Evolutionary conservation across 305 asterid species (phyloP).

Genomic region (Fraxinus angustifolia): DNA sequence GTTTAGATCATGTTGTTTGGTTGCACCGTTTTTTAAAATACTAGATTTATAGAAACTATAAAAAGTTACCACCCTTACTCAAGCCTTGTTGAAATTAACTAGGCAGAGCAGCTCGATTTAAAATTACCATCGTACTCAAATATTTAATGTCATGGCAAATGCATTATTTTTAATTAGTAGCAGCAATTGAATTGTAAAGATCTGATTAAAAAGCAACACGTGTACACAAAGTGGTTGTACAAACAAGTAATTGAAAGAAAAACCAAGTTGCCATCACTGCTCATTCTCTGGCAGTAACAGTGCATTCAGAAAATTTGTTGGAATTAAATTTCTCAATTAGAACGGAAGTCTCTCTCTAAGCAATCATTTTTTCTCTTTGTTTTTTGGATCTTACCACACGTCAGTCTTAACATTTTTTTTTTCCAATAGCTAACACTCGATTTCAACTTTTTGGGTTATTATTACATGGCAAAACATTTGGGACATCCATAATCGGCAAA

Average conservation of each 20-base stretch:
- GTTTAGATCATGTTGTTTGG: conserved; percentile 9
- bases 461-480: not conserved
- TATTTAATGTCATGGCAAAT: conserved; percentile 3
- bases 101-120: not conserved
- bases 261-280: not conserved
- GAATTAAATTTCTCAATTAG: conserved; percentile 6
- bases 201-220: not conserved
- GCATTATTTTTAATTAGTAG: not conserved
- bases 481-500: not conserved
- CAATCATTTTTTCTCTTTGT: not conserved
- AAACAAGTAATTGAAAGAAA: not conserved
- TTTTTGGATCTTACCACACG: not conserved
- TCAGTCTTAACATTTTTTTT: not conserved
- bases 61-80: not conserved
- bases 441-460: conserved; percentile 1
- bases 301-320: not conserved
- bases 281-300: conserved; percentile 14
- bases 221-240: not conserved
- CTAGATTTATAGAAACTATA: not conserved
- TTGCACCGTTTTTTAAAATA: not conserved
- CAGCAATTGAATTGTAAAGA: not conserved
- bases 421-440: not conserved
- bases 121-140: conserved; percentile 3
- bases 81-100: not conserved
- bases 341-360: not conserved